Base-by-base conservation (phyloP, 2,329 filamentous ascomycete genomes). In the Ceratocystis variospora region DNA sequence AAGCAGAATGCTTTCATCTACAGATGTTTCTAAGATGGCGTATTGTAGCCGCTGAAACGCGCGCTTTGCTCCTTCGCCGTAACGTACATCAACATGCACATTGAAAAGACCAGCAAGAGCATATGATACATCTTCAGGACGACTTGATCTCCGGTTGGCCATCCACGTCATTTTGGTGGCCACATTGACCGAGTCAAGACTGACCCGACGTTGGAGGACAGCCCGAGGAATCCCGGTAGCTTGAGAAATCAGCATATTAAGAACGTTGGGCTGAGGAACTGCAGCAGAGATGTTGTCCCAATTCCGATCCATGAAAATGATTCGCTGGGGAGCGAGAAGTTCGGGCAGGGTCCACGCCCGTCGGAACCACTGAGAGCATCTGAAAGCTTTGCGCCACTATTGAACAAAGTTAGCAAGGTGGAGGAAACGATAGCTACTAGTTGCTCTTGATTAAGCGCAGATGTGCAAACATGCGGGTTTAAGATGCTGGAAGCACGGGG, bases 81-180 rank as follows among this genome's bases (percentile, higher is more conserved):
- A 74, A 1, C 74, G 68, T 48, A 75, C 61, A 4, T 73, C 70
- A 69, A 76, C 73, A 25, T 71, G 72, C 25, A 75, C 68, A 33
- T 70, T 70, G 41, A 75, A 75, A 0, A 75, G 41, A 0, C 74
- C 74, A 3, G 75, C 62, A 1, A 75, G 65, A n/a, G 72, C 72
- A 66, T 75, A 75, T 0, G 73, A 73, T 19, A 70, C 62, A 64
- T 76, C 73, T 46, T 74, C 71, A 59, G 61, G 41, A 6, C 71
- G 67, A 1, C 67, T 72, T 1, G 72, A 73, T 28, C 68, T 28
- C 22, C 73, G 66, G 2, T 59, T 53, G 2, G 73, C 69, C n/a
- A 71, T 73, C 74, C 73, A 75, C 2, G 71, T 74, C 73, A 74
- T 74, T 28, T 70, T 70, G 10, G 68, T 59, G 3, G 73, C 72